Evolutionary conservation across 1,284 basidiomycete species (phyloP).

Genomic region (Agaricales sp.): DNA sequence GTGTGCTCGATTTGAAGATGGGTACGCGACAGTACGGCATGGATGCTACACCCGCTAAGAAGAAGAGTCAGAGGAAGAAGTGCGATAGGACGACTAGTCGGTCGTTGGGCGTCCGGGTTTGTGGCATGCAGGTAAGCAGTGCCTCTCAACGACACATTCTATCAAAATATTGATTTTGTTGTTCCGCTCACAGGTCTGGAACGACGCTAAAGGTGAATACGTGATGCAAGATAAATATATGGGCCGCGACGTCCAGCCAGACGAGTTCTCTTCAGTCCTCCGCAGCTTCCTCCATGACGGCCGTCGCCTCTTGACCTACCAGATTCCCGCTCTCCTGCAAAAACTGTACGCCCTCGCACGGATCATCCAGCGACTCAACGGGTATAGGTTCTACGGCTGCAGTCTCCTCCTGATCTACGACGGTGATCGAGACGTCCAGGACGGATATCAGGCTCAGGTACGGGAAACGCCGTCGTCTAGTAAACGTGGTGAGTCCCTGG

Average conservation of each 20-base stretch:
- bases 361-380: constrained; percentile 80
- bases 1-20: constrained; percentile 99
- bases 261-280: constrained; percentile 79
- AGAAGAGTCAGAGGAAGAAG: constrained; percentile 97
- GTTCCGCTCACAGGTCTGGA: constrained; percentile 69
- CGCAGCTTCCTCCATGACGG: constrained; percentile 84
- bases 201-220: constrained; percentile 73
- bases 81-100: constrained; percentile 94
- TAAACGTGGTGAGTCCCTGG: constrained; percentile 71
- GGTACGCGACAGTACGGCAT: constrained; percentile 97
- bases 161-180: neutral
- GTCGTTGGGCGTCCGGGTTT: constrained; percentile 85
- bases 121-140: constrained; percentile 98
- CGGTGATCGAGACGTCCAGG: constrained; percentile 83
- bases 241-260: constrained; percentile 80
- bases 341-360: constrained; percentile 92
- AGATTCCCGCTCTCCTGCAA: constrained; percentile 85
- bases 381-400: constrained; percentile 97
- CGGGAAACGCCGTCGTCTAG: constrained; percentile 61
- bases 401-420: constrained; percentile 97
- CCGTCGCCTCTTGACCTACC: constrained; percentile 74
- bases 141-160: neutral
- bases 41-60: constrained; percentile 88
- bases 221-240: constrained; percentile 95
- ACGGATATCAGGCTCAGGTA: constrained; percentile 49